These are phyloP conservation scores for Sporothrix inflata DNA, from an alignment of 2,329 filamentous ascomycete genomes.

Conservation along the genomic window DNA sequence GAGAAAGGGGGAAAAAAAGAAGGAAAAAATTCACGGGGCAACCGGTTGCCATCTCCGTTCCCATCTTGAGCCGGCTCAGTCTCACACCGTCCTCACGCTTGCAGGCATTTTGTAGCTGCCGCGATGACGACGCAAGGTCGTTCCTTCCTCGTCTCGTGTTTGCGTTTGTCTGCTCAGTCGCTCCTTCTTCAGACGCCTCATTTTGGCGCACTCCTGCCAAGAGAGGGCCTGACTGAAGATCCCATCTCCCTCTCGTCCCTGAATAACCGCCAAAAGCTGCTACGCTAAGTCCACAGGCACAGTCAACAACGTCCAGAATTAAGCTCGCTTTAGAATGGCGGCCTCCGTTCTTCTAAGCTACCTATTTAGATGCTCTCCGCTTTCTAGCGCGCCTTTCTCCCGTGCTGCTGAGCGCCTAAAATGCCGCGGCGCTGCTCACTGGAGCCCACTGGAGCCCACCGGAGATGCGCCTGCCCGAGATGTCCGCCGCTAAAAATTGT, in stretches of 20 bases:
- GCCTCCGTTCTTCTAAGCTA: slow-evolving; percentile 9
- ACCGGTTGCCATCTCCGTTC: slow-evolving; percentile 10
- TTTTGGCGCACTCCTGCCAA: neutral
- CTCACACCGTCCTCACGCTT: neutral
- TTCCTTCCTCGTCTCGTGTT: neutral
- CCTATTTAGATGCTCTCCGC: slow-evolving; percentile 6
- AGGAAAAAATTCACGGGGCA: neutral
- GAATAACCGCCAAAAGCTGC: neutral
- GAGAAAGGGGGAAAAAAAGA: neutral
- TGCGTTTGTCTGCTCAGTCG: neutral
- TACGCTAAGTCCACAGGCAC: neutral
- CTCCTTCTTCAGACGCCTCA: neutral
- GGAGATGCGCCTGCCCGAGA: neutral
- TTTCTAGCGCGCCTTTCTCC: slow-evolving; percentile 5
- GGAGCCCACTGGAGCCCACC: neutral
- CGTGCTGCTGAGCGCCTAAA: slow-evolving; percentile 5
- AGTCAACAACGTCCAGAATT: neutral
- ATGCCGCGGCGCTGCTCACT: neutral
- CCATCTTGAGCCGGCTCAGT: neutral
- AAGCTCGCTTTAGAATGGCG: slow-evolving; percentile 9
- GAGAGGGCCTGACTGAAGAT: neutral
- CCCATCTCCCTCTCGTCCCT: slow-evolving; percentile 8
- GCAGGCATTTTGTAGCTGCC: neutral
- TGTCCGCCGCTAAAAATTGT: neutral
- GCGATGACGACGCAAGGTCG: neutral